Evolutionary conservation across 768 basidiomycete genomes (phyloP).

Genomic region (Trametes villosa): DNA sequence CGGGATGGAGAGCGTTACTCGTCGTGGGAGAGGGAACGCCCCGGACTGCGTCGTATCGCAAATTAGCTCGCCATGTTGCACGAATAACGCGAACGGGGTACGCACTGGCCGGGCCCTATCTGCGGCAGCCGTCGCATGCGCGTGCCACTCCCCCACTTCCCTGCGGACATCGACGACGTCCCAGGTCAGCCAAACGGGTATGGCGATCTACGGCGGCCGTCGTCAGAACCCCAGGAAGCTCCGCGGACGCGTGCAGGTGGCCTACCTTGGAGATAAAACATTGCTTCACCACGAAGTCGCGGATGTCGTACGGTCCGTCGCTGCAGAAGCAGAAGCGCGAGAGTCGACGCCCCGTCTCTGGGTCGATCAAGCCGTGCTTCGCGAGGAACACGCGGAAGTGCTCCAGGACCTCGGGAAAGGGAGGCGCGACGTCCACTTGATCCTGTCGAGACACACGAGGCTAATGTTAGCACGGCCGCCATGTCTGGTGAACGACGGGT

Average conservation of each 20-base stretch:
- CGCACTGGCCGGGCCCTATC: constrained; percentile 7
- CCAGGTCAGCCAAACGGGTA: constrained; percentile 76
- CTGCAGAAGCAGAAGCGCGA: constrained; percentile 80
- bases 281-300: constrained; percentile 88
- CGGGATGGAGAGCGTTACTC: constrained; percentile 61
- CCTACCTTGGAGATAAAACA: constrained; percentile 83
- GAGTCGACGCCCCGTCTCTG: constrained; percentile 55
- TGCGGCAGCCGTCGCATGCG: constrained; percentile 5
- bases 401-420: constrained; percentile 70
- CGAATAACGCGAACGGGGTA: not conserved
- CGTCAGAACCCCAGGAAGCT: constrained; percentile 9
- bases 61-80: too few relatives aligned
- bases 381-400: constrained; percentile 69
- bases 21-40: constrained; percentile 28
- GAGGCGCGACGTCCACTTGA: constrained; percentile 80
- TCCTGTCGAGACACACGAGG: constrained; percentile 46
- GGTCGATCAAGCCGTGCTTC: constrained; percentile 70
- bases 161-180: constrained; percentile 78
- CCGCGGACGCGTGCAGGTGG: constrained; percentile 1
- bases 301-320: constrained; percentile 82
- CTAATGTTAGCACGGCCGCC: constrained; percentile 6
- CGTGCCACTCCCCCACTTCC: constrained; percentile 53
- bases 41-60: constrained; percentile 15
- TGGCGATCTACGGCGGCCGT: constrained; percentile 48
- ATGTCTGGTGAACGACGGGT: too few relatives aligned